These are phyloP conservation scores for Hydrangea macrophylla DNA, from an alignment of 148 eudicot genomes.

Conservation along the genomic window DNA sequence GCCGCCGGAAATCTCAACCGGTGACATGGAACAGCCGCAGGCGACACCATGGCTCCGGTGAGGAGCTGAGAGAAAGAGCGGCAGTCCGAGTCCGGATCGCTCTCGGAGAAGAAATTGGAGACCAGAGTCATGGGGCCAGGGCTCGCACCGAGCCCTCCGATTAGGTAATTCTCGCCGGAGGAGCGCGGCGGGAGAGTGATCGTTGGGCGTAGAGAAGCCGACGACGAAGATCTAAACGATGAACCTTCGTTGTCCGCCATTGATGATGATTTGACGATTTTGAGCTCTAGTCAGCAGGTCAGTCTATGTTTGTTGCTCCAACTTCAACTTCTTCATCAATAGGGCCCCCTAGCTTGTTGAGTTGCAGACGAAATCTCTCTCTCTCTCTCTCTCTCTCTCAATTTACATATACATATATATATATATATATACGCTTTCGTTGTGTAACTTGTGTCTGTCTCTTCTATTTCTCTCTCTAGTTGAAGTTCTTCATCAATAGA, in stretches of 20 bases:
- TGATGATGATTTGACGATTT: too few relatives aligned
- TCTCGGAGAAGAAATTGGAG: constrained; percentile 61
- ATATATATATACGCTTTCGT: too few relatives aligned
- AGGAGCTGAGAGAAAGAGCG: constrained; percentile 85
- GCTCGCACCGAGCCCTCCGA: constrained; percentile 33
- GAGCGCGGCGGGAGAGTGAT: constrained; percentile 44
- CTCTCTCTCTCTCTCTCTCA: too few relatives aligned
- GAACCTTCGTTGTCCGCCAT: constrained; percentile 27
- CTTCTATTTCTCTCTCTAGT: too few relatives aligned
- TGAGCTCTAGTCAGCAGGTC: too few relatives aligned
- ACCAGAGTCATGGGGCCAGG: constrained; percentile 61
- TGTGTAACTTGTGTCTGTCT: too few relatives aligned
- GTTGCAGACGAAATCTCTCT: too few relatives aligned
- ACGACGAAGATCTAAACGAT: constrained; percentile 2
- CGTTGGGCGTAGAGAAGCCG: constrained; percentile 31
- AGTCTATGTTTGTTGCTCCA: too few relatives aligned
- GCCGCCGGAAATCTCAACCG: constrained; percentile 6
- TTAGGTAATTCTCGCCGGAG: constrained; percentile 30
- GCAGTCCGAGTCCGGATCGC: constrained; percentile 30
- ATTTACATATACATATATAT: too few relatives aligned
- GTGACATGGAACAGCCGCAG: constrained; percentile 14
- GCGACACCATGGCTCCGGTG: constrained; percentile 59
- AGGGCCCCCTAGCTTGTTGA: too few relatives aligned
- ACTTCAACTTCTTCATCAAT: too few relatives aligned
- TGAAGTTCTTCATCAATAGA: too few relatives aligned